Base-by-base conservation (phyloP, 2,329 filamentous ascomycete genomes). In the Cladophialophora exuberans region DNA sequence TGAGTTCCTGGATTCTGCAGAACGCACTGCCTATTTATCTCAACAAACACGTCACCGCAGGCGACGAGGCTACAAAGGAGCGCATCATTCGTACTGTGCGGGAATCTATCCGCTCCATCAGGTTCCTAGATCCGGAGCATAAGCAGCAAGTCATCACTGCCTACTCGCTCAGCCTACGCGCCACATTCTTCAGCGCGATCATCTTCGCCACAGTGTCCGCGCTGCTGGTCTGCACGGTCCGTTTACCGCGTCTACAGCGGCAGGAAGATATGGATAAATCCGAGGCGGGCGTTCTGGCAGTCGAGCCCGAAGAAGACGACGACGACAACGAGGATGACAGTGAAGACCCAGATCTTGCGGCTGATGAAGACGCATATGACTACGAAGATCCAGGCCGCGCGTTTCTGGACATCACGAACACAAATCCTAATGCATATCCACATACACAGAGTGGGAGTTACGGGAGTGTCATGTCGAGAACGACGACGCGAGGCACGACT, bases 1-100 rank as follows among this genome's bases (percentile, higher is more conserved):
- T 64, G 25, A 60, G 56, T 30, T 62, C 56, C 49, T 62, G 59
- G 56, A 35, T 65, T 10, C 50, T 64, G 4, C 63, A 65, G 39
- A 65, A 65, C 38, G 48, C 54, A 3, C 49, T 65, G 18, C 47
- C 58, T 1, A 35, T 60, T 17, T 63, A 62, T 22, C 55, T 65
- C 11, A 46, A 56, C 35, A 43, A 43, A 28, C 47, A 35, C 9
- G 54, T 59, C 22, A 54, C 33, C 2, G 54, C 33, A 20, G 22
- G 41, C 3, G 56, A 62, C 30, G 22, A 47, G 7, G 46, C 43
- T n/a, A 56, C 45, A 22, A 63, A 61, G 50, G 46, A 41, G 7
- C n/a, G 38, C 22, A 62, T 65, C 39, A 62, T 64, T 18, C 35
- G 45, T 20, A 54, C 46, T 1, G 63, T 57, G 10, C 43, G 63